Evolutionary conservation across 2,329 filamentous ascomycete genomes (phyloP), one percentile per base, ranked within the genome.

Genomic region (Scedosporium dehoogii): DNA sequence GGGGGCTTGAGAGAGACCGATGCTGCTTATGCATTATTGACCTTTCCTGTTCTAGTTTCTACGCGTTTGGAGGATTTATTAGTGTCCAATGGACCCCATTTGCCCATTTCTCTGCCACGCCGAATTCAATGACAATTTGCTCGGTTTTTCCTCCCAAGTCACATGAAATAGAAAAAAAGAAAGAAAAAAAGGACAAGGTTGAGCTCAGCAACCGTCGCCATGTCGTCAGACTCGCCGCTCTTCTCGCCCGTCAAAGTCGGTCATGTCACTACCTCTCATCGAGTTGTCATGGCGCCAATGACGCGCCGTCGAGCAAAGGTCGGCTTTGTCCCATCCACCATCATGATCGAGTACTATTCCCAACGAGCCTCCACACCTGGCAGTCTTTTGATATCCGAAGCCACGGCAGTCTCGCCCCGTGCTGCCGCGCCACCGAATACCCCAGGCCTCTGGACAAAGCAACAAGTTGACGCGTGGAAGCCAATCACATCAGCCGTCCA

Each of bases 401-500:
- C 77, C 70, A 73, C 82, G 75, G 70, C 79, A 70, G 65, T 68
- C 46, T 76, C 72, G 3, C 71, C 69, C 10, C 63, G 68, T 10
- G 70, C 71, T 0, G 73, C 72, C 10, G 75, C 74, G 0, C 70
- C 71, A 25, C 64, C 72, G 1, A 72, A 83, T 64, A 75, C 80
- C 1, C 85, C 86, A 0, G 85, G 84, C 1, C 82, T 89, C 67
- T 86, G 77, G 68, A 81, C 70, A 21, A 72, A 78, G 0, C 78
- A 76, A n/a, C 84, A 88, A 64, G 76, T 87, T 51, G 76, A 75
- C 1, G 81, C 75, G 0, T 90, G 86, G 87, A 83, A 79, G 65
- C 73, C 78, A 14, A 74, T 89, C 51, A 85, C 82, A 2, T 79
- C 84, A 27, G 82, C 81, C 0, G 84, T 90, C 0, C 87, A 90